A percentile compares a stretch with the other conserved stretches of the same genome.
Conservation (phyloP, 2,329 filamentous ascomycete genomes). For the Rhynchosporium agropyri region DNA sequence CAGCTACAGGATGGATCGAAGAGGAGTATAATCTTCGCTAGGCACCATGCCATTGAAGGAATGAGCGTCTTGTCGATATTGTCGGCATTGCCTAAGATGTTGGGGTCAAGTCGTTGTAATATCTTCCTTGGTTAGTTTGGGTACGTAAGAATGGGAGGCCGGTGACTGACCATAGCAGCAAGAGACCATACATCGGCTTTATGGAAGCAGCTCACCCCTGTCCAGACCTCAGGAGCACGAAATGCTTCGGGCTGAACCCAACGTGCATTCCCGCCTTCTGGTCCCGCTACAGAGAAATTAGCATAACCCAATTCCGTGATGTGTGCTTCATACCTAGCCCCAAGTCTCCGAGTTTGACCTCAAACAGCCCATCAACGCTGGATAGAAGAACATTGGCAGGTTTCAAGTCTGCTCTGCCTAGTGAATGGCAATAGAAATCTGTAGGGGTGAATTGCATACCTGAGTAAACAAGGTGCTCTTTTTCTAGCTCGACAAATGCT, state of each 20-base stretch:
- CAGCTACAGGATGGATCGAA: constrained; percentile 20
- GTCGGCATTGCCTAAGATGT: constrained; percentile 26
- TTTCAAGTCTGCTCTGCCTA: constrained; percentile 14
- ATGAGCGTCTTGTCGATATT: constrained; percentile 26
- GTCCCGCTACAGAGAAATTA: constrained; percentile 9
- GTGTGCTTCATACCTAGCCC: constrained; percentile 5
- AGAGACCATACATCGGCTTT: constrained; percentile 28
- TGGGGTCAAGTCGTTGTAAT: constrained; percentile 25
- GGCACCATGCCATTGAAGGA: constrained; percentile 25
- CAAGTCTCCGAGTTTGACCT: constrained; percentile 7
- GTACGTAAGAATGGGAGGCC: constrained; percentile 18
- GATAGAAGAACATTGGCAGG: constrained; percentile 10
- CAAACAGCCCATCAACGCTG: not conserved
- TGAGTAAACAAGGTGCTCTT: constrained; percentile 11
- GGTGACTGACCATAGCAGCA: constrained; percentile 28
- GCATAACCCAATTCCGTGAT: not conserved
- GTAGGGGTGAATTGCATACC: not conserved
- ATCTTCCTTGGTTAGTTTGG: constrained; percentile 25
- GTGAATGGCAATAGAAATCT: constrained; percentile 5
- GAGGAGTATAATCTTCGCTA: constrained; percentile 28
- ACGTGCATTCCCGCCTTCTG: constrained; percentile 3
- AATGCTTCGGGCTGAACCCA: constrained; percentile 13
- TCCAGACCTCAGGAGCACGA: constrained; percentile 27
- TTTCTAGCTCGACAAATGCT: constrained; percentile 9
- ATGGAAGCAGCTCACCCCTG: constrained; percentile 26